Conservation (phyloP, 805 yeast species). For the Myxozyma lipomycoides region DNA sequence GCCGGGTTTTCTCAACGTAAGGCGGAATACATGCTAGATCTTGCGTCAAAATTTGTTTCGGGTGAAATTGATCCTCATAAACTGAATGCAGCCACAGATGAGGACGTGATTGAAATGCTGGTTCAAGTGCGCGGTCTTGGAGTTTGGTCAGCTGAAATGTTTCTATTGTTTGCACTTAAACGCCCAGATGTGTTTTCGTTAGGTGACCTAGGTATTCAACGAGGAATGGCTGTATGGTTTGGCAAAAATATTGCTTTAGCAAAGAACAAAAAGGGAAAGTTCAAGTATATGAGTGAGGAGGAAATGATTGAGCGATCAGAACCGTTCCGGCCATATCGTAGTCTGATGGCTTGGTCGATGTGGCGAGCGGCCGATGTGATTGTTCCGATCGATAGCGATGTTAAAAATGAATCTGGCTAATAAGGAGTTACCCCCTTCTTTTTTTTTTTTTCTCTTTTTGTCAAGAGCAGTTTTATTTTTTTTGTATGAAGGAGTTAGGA, state of each 20-base stretch:
- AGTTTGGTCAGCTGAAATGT: slow-evolving; percentile 87
- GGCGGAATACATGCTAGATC: slow-evolving; percentile 40
- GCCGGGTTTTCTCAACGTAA: slow-evolving; percentile 72
- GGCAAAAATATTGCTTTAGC: slow-evolving; percentile 46
- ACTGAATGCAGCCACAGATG: slow-evolving; percentile 42
- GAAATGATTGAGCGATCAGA: slow-evolving; percentile 63
- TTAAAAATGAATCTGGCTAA: neutral
- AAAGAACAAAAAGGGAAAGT: slow-evolving; percentile 41
- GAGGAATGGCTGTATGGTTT: slow-evolving; percentile 70
- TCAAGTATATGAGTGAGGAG: slow-evolving; percentile 41
- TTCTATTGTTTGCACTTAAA: slow-evolving; percentile 62
- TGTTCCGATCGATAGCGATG: slow-evolving; percentile 13
- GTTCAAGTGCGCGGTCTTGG: slow-evolving; percentile 67
- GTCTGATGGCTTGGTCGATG: slow-evolving; percentile 26
- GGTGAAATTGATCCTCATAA: slow-evolving; percentile 40
- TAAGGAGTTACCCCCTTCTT: too few species aligned
- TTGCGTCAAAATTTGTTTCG: slow-evolving; percentile 19
- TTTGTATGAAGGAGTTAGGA: too few species aligned
- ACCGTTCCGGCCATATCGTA: slow-evolving; percentile 58
- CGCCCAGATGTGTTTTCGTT: slow-evolving; percentile 68
- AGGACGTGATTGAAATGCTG: slow-evolving; percentile 48
- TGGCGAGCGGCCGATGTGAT: slow-evolving; percentile 28
- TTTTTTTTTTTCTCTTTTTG: too few species aligned
- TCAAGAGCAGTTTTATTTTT: too few species aligned
- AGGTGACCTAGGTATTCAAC: slow-evolving; percentile 78